Percentiles rank a stretch among this genome's conserved stretches.
Conservation (phyloP, 2,329 filamentous ascomycete species). For the Teratosphaeriaceae sp. region DNA sequence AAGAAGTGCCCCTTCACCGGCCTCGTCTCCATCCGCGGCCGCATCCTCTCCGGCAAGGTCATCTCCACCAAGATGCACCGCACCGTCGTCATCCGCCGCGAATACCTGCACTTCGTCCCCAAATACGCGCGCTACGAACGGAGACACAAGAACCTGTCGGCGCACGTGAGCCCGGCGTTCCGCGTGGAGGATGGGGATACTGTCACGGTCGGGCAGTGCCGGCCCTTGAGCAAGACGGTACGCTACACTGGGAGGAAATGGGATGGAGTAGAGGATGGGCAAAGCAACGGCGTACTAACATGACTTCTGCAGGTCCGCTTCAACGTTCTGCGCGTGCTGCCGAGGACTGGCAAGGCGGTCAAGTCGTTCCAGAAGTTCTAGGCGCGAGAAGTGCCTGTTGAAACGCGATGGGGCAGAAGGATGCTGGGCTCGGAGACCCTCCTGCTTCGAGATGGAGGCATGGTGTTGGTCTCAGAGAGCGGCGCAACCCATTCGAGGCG, state of each 20-base stretch:
- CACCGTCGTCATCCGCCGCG: conserved; percentile 97
- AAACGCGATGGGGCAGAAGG: too few relatives aligned
- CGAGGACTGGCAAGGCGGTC: conserved; percentile 92
- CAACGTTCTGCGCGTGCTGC: conserved; percentile 98
- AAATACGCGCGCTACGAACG: conserved; percentile 99
- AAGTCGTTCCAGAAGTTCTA: conserved; percentile 99
- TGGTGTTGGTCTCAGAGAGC: too few relatives aligned
- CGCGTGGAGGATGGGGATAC: conserved; percentile 99
- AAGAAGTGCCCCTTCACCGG: conserved; percentile 99
- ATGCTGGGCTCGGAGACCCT: too few relatives aligned
- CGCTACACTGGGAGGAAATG: conserved; percentile 39
- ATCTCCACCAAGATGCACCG: conserved; percentile 99
- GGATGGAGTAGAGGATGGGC: not conserved
- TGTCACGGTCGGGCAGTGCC: conserved; percentile 99
- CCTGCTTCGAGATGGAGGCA: too few relatives aligned
- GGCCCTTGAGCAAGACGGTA: conserved; percentile 99
- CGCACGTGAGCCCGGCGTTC: conserved; percentile 98
- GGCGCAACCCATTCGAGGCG: too few relatives aligned
- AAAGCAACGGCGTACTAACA: conserved; percentile 11
- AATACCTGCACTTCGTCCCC: conserved; percentile 99
- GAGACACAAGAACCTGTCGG: conserved; percentile 99
- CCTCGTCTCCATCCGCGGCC: conserved; percentile 97
- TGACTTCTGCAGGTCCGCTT: conserved; percentile 69
- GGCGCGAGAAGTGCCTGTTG: too few relatives aligned
- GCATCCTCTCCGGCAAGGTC: conserved; percentile 99